These are phyloP conservation scores for Aspergillus heteromorphus DNA, from an alignment of 495 filamentous ascomycete species.

Conservation along the genomic window DNA sequence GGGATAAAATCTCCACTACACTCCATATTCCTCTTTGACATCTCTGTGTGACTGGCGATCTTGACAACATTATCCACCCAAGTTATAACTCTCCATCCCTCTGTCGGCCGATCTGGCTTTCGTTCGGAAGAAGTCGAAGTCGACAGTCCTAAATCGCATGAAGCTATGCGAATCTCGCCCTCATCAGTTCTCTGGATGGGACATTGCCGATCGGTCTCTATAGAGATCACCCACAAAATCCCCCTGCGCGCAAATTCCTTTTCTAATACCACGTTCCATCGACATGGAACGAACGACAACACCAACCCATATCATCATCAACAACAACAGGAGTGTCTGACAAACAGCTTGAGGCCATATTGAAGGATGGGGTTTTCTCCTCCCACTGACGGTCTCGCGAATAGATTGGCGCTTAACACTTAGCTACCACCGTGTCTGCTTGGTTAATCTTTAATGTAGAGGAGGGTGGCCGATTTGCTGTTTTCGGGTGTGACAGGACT, in stretches of 20 bases:
- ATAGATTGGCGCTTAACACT: too few species aligned
- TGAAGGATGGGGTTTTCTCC: not conserved
- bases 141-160: not conserved
- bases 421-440: too few species aligned
- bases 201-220: not conserved
- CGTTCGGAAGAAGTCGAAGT: not conserved
- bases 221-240: not conserved
- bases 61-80: not conserved
- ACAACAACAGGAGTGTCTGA: not conserved
- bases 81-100: not conserved
- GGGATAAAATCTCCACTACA: not conserved
- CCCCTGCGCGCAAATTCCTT: not conserved
- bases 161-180: not conserved
- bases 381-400: not conserved
- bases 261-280: not conserved
- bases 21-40: conserved; percentile 1
- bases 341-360: not conserved
- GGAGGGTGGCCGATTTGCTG: not conserved
- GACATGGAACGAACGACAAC: not conserved
- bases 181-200: not conserved
- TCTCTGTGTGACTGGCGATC: not conserved
- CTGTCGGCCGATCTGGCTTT: not conserved
- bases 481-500: too few species aligned
- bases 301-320: too few species aligned
- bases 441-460: not conserved